Conservation (phyloP, 2,329 filamentous ascomycete genomes). For the Coniosporium tulheliwenetii region DNA sequence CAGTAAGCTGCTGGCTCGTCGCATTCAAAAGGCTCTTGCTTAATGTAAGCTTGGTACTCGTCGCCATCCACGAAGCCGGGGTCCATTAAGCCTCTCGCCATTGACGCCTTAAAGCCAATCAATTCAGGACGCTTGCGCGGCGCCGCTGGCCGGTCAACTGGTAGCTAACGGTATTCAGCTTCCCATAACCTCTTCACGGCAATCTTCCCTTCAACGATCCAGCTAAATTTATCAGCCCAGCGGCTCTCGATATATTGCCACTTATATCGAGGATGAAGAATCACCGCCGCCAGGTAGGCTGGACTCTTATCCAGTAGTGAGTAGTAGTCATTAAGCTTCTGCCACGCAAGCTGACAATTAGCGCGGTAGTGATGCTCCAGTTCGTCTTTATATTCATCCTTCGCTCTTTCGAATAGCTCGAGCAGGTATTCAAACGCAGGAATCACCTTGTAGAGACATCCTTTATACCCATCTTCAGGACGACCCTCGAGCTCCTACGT, state of each 20-base stretch:
- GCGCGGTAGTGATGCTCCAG: too few relatives aligned
- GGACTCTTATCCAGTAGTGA: background rate
- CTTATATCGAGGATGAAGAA: background rate
- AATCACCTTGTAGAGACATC: background rate
- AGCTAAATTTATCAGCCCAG: background rate
- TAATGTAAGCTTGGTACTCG: background rate
- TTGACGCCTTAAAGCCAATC: background rate
- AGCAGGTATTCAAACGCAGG: background rate
- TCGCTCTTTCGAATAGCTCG: too few relatives aligned
- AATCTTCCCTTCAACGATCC: background rate
- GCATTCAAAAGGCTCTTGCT: background rate
- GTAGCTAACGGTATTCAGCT: background rate
- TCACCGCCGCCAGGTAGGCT: background rate
- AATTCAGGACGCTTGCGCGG: background rate
- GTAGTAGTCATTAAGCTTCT: background rate
- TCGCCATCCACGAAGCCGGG: background rate
- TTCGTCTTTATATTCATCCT: background rate
- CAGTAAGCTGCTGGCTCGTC: background rate
- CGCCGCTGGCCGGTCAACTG: background rate
- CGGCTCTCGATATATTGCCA: background rate
- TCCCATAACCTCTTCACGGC: background rate
- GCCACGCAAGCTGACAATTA: background rate
- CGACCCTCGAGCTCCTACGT: background rate
- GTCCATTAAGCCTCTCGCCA: too few relatives aligned
- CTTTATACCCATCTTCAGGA: background rate